These are phyloP conservation scores for Trametes maxima DNA, from an alignment of 768 basidiomycete genomes.

Conservation along the genomic window DNA sequence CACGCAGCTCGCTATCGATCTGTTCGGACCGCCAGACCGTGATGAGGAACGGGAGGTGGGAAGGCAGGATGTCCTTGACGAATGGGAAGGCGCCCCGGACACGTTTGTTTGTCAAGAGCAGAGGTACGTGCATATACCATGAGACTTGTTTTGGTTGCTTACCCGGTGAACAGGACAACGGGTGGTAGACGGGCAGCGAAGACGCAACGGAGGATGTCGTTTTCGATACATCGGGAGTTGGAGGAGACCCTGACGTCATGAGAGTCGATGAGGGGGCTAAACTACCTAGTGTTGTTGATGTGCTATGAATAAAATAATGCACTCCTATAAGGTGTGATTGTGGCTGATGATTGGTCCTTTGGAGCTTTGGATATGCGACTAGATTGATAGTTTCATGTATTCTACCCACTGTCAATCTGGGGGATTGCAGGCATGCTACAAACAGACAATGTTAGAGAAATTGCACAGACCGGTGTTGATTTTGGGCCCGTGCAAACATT, in stretches of 20 bases:
- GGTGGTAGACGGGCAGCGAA: conserved; percentile 90
- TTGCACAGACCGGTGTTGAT: too few species aligned
- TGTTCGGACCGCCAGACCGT: conserved; percentile 67
- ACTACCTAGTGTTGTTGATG: too few species aligned
- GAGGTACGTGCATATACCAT: conserved; percentile 45
- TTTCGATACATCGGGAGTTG: conserved; percentile 81
- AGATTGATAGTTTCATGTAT: too few species aligned
- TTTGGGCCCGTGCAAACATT: too few species aligned
- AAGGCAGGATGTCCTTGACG: conserved; percentile 83
- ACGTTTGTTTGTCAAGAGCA: conserved; percentile 99
- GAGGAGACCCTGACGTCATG: conserved; percentile 23
- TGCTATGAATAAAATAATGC: too few species aligned
- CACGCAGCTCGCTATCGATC: conserved; percentile 90
- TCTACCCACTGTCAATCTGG: too few species aligned
- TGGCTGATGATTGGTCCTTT: too few species aligned
- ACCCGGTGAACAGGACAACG: conserved; percentile 57
- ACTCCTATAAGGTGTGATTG: too few species aligned
- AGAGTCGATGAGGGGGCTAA: neutral
- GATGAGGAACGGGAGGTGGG: conserved; percentile 45
- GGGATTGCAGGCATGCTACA: too few species aligned
- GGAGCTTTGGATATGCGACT: too few species aligned
- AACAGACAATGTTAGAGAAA: too few species aligned
- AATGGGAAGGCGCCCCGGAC: conserved; percentile 97
- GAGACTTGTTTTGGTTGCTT: neutral
- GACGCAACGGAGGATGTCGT: conserved; percentile 81